Percentiles rank a stretch among this genome's conserved stretches.
phyloP scores from a whole-genome alignment of 1,139 yeast genomes.

The Debaryomycetaceae sp. region DNA sequence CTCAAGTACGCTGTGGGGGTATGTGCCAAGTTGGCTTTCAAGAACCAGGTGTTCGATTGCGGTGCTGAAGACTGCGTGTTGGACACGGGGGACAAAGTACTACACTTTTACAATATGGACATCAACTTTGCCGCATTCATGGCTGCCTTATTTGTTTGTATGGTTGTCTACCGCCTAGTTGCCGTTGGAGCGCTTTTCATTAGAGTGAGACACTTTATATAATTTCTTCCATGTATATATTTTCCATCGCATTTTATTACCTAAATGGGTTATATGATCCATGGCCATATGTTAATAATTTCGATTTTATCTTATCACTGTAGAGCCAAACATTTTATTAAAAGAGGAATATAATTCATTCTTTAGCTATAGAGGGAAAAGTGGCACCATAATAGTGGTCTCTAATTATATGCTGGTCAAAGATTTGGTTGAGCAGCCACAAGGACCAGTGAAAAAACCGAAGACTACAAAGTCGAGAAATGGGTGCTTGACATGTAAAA shows the following conservation, averaged over 20 bases:
- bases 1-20: conserved; percentile 65
- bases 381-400: neutral
- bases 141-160: conserved; percentile 36
- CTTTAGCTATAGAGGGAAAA: neutral
- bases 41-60: conserved; percentile 32
- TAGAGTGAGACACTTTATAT: conserved; percentile 22
- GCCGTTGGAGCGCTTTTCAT: conserved; percentile 24
- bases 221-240: neutral
- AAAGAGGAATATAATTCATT: conserved; percentile 7
- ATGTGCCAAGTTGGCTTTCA: conserved; percentile 36
- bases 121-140: conserved; percentile 27
- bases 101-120: conserved; percentile 30
- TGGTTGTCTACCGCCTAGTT: conserved; percentile 31
- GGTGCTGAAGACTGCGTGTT: conserved; percentile 23
- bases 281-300: neutral
- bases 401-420: neutral
- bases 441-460: conserved; percentile 13
- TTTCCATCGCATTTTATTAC: neutral
- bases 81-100: conserved; percentile 32
- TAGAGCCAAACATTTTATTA: neutral
- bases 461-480: conserved; percentile 28
- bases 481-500: conserved; percentile 58
- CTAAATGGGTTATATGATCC: neutral
- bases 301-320: conserved; percentile 3
- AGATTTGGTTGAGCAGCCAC: conserved; percentile 1